Evolutionary conservation across 176 grass and related monocot species (phyloP).

Genomic region (Carex parvula): DNA sequence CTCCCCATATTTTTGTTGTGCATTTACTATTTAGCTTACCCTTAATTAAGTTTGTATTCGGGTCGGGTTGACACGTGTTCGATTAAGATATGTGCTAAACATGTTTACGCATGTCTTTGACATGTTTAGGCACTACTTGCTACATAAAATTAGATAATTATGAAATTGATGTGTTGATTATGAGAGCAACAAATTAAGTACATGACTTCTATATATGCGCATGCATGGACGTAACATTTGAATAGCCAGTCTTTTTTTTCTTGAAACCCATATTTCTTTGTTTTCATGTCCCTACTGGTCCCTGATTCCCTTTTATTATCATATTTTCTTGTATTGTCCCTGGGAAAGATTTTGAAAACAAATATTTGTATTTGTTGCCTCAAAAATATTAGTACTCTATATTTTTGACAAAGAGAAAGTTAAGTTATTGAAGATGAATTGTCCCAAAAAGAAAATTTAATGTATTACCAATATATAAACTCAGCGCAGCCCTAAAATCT

Average conservation of each 20-base stretch:
- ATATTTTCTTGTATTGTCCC: no score
- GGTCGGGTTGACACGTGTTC: not conserved
- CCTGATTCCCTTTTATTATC: not conserved
- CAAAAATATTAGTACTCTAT: not conserved
- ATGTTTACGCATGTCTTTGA: no score
- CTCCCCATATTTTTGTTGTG: no score
- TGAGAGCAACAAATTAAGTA: not conserved
- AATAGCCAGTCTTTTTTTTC: not conserved
- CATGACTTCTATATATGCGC: no score
- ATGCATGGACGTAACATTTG: not conserved
- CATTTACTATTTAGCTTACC: no score
- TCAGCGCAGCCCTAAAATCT: no score
- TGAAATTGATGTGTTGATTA: not conserved
- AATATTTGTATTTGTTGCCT: not conserved
- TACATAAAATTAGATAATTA: not conserved
- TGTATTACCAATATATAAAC: no score
- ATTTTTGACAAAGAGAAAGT: not conserved
- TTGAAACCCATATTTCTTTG: not conserved
- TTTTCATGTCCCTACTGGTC: not conserved
- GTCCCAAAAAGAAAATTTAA: not conserved
- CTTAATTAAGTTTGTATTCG: not conserved
- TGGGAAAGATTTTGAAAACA: no score
- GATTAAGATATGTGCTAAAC: not conserved
- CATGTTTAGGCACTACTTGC: not conserved
- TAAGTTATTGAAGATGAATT: not conserved